Conservation (phyloP, 352 stramenopile species). For the Globisporangium rhizosaccharum region DNA sequence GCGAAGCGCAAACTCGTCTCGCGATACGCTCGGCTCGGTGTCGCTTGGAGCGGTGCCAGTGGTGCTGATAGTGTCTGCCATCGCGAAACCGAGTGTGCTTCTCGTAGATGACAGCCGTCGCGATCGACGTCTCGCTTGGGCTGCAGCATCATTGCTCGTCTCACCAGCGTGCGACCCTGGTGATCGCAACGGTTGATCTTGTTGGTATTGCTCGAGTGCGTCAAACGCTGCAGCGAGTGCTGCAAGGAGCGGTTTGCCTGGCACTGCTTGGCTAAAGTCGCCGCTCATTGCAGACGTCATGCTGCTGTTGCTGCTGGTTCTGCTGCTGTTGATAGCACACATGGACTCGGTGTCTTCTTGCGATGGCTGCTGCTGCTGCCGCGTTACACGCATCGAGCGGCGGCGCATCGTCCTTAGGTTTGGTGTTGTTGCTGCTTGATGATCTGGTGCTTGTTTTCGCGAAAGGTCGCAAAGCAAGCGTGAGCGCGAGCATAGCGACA, state of each 20-base stretch:
- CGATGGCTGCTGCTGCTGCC: no score
- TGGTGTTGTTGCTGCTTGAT: no score
- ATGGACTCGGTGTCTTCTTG: no score
- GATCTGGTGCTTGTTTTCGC: no score
- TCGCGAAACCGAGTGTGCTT: neutral
- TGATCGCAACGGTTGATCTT: neutral
- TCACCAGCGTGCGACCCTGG: no score
- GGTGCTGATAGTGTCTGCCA: neutral
- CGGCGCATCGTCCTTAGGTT: no score
- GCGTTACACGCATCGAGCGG: no score
- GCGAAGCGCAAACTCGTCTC: slow-evolving; percentile 8
- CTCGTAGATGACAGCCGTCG: neutral
- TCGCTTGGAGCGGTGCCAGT: neutral
- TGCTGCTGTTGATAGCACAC: no score
- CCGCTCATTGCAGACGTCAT: neutral
- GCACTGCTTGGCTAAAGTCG: slow-evolving; percentile 4
- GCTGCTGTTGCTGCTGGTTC: neutral
- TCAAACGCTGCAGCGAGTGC: slow-evolving; percentile 8
- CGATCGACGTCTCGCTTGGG: neutral
- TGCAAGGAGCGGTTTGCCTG: slow-evolving; percentile 15
- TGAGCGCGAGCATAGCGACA: no score
- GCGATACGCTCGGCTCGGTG: neutral
- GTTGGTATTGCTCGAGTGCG: slow-evolving; percentile 3
- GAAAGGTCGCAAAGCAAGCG: no score
- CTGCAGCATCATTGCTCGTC: neutral